Percentiles rank a stretch among this genome's conserved stretches.
phyloP scores from a whole-genome alignment of 306 rosid genomes.

The Gastrolobium villosum region DNA sequence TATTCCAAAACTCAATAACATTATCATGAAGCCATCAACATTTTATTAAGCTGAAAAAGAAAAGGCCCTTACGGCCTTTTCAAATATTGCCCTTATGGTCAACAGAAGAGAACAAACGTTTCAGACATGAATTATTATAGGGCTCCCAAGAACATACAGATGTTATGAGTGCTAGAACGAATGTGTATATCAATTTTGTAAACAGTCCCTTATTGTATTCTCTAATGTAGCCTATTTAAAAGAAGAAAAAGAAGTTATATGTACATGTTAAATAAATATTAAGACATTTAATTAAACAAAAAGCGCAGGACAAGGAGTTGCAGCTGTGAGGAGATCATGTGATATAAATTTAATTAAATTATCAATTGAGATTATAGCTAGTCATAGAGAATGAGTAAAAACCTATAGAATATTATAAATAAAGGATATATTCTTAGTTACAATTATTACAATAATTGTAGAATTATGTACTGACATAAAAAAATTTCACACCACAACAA shows the following conservation, averaged over 20 bases:
- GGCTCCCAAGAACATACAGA: conserved; percentile 41
- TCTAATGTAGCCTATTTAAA: conserved; percentile 43
- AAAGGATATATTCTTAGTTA: too few relatives aligned
- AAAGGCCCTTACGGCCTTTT: conserved; percentile 40
- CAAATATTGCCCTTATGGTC: conserved; percentile 44
- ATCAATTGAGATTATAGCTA: too few relatives aligned
- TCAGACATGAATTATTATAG: conserved; percentile 46
- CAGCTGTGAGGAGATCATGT: too few relatives aligned
- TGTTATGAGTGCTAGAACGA: conserved; percentile 45
- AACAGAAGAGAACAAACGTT: conserved; percentile 35
- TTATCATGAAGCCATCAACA: conserved; percentile 54
- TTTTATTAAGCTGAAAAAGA: conserved; percentile 31
- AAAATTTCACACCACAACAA: too few relatives aligned
- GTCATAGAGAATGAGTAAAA: too few relatives aligned
- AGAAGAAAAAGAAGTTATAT: conserved; percentile 26
- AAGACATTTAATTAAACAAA: too few relatives aligned
- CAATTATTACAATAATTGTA: too few relatives aligned
- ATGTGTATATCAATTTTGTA: conserved; percentile 62
- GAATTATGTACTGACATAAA: too few relatives aligned
- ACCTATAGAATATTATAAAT: too few relatives aligned
- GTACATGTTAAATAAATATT: not conserved
- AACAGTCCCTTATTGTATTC: conserved; percentile 34
- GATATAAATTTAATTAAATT: too few relatives aligned
- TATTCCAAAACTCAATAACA: conserved; percentile 74
- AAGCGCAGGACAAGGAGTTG: too few relatives aligned